Evolutionary conservation across 495 filamentous ascomycete species (phyloP).

Genomic region (Trichoderma orchidacearum): DNA sequence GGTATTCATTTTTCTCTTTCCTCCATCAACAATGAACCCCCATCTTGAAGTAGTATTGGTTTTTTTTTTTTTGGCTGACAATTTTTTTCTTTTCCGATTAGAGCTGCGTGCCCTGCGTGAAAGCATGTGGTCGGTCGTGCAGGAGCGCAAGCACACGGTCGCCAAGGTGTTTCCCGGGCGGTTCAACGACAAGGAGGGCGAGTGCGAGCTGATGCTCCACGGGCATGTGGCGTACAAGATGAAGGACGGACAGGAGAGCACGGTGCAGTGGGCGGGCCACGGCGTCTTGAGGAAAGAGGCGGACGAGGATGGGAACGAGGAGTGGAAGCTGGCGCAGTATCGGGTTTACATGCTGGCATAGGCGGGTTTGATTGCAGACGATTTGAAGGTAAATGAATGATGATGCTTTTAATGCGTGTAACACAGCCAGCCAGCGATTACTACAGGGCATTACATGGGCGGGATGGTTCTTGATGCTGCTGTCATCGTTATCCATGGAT

Average conservation of each 20-base stretch:
- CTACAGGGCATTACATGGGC: too few relatives aligned
- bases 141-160: conserved; percentile 8
- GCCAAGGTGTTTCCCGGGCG: conserved; percentile 12
- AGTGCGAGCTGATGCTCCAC: conserved; percentile 13
- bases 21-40: neutral
- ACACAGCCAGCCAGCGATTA: too few relatives aligned
- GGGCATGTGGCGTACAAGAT: conserved; percentile 7
- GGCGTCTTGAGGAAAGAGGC: conserved; percentile 9
- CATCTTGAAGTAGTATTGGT: too few relatives aligned
- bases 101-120: neutral
- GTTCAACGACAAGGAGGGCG: conserved; percentile 4
- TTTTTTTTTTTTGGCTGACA: neutral
- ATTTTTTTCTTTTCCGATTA: neutral
- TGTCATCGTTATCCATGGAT: too few relatives aligned
- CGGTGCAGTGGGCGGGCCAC: conserved; percentile 12
- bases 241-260: conserved; percentile 6
- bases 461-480: too few relatives aligned
- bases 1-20: neutral
- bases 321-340: conserved; percentile 1
- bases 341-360: neutral
- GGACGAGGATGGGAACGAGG: conserved; percentile 4
- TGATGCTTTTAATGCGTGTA: too few relatives aligned
- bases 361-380: too few relatives aligned
- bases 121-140: conserved; percentile 2
- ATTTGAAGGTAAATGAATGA: too few relatives aligned